Percentiles rank a stretch among this genome's conserved stretches.
These are phyloP conservation scores for Sordaria brevicollis DNA, from an alignment of 495 filamentous ascomycete genomes.

Conservation along the genomic window DNA sequence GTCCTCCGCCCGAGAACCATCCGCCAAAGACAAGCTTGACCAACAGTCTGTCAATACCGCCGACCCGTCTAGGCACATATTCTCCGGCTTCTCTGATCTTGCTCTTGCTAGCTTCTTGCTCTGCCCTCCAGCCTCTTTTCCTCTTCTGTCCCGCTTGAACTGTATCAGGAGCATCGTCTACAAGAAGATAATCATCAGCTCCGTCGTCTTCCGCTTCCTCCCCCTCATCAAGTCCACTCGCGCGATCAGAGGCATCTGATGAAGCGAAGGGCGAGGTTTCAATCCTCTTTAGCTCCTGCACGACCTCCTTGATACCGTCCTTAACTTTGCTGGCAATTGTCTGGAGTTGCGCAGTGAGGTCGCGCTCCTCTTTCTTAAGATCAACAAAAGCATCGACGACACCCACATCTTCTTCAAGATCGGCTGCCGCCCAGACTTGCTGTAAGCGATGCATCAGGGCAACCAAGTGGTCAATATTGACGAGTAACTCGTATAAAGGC, in stretches of 20 bases:
- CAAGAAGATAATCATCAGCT: constrained; percentile 6
- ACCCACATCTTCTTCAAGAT: constrained; percentile 69
- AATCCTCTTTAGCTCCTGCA: constrained; percentile 39
- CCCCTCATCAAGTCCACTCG: constrained; percentile 7
- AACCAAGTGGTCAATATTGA: constrained; percentile 64
- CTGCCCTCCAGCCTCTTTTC: neutral
- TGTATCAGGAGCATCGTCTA: neutral
- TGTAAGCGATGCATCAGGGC: constrained; percentile 65
- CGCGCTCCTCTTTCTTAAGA: constrained; percentile 55
- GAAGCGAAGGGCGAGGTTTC: constrained; percentile 3
- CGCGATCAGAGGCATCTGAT: neutral
- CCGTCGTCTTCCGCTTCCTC: constrained; percentile 11
- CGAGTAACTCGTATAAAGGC: constrained; percentile 58
- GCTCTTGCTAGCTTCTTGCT: constrained; percentile 3
- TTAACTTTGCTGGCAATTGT: constrained; percentile 43
- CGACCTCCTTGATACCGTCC: constrained; percentile 50
- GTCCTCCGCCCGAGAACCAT: constrained; percentile 24
- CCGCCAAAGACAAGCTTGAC: constrained; percentile 74
- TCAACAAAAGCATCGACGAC: constrained; percentile 65
- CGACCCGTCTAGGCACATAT: constrained; percentile 55
- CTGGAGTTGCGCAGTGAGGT: constrained; percentile 49
- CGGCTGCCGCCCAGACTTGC: constrained; percentile 57
- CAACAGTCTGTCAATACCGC: constrained; percentile 65
- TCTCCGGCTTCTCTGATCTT: constrained; percentile 6
- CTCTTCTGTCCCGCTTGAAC: neutral